These are phyloP conservation scores for Pleurotus sapidus DNA, from an alignment of 768 basidiomycete species.

Conservation along the genomic window DNA sequence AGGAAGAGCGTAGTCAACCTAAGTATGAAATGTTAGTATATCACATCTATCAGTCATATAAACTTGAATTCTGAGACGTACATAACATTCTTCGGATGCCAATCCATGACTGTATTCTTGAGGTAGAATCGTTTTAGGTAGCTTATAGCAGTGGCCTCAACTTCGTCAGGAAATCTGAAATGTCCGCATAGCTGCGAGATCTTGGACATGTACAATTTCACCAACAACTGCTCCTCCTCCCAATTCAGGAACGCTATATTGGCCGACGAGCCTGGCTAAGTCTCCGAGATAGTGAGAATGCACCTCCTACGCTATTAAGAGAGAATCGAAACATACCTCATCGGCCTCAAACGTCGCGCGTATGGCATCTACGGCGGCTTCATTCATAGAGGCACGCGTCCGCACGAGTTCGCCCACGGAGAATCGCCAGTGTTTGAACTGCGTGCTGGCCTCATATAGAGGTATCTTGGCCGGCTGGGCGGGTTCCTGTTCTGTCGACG, in stretches of 20 bases:
- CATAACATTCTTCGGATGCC: slow-evolving; percentile 99
- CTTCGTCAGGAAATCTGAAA: slow-evolving; percentile 88
- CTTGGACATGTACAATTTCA: slow-evolving; percentile 86
- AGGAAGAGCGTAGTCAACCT: slow-evolving; percentile 96
- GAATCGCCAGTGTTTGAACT: slow-evolving; percentile 88
- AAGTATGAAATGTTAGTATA: slow-evolving; percentile 9
- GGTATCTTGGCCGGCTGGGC: slow-evolving; percentile 30
- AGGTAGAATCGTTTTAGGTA: slow-evolving; percentile 98
- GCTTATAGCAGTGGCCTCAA: slow-evolving; percentile 87
- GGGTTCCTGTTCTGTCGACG: not conserved
- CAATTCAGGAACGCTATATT: slow-evolving; percentile 73
- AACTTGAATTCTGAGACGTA: slow-evolving; percentile 33
- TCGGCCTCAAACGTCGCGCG: slow-evolving; percentile 75
- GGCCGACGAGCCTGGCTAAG: slow-evolving; percentile 69
- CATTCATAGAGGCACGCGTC: slow-evolving; percentile 68
- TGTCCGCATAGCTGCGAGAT: slow-evolving; percentile 81
- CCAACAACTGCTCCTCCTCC: slow-evolving; percentile 83
- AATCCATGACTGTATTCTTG: slow-evolving; percentile 98
- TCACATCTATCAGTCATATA: not conserved
- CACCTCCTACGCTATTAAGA: slow-evolving; percentile 7
- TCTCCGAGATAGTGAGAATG: slow-evolving; percentile 17
- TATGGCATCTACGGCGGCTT: slow-evolving; percentile 74
- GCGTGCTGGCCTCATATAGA: slow-evolving; percentile 76
- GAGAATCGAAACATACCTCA: slow-evolving; percentile 46
- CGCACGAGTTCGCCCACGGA: slow-evolving; percentile 61